Base-by-base conservation (phyloP, 257 asterid genomes). In the Solanum peruvianum region DNA sequence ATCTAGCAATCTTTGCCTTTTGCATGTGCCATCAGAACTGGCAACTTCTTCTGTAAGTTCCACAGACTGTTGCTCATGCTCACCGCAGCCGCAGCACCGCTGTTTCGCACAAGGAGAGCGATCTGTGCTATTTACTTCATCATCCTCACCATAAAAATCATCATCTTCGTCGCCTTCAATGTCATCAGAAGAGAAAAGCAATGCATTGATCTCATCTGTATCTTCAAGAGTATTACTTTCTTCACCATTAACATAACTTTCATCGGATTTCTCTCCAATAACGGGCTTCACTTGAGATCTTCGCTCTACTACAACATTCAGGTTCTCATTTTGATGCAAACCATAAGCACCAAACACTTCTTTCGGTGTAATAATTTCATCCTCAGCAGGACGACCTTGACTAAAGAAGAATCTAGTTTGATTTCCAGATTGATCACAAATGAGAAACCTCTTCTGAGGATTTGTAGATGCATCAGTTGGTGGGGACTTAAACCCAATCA, bases 81-180 rank as follows among this genome's bases (percentile, higher is more conserved):
- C 83, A 58, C 69, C 88, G 45, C 21, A 44, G 81, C 83, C 86
- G n/a, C 16, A 39, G 81, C 86, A 89, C 66, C 87, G 89, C 23
- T 82, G 86, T 86, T 82, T 64, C 58, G 64, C 47, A 25, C 82
- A 71, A 58, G 88, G 94, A 85, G 94, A 88, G 88, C 89, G 94
- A 84, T 91, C 92, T 89, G 93, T 90, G 95, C 98, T 93, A 83
- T 94, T 90, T 89, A 94, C 93, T 90, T 94, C 98, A 89, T 94
- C 95, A 88, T 93, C 87, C 66, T 86, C 95, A 73, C 58, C 91
- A 91, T 88, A 92, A 84, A 11, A 81, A 58, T 88, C 91, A 67
- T 89, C 84, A 76, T 88, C 92, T 86, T 86, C 82, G n/a, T 64
- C 83, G 15, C 87, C 86, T 47, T 80, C 69, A 80, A 18, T 80